phyloP scores from a whole-genome alignment of 805 yeast genomes.

The Saturnispora besseyi region DNA sequence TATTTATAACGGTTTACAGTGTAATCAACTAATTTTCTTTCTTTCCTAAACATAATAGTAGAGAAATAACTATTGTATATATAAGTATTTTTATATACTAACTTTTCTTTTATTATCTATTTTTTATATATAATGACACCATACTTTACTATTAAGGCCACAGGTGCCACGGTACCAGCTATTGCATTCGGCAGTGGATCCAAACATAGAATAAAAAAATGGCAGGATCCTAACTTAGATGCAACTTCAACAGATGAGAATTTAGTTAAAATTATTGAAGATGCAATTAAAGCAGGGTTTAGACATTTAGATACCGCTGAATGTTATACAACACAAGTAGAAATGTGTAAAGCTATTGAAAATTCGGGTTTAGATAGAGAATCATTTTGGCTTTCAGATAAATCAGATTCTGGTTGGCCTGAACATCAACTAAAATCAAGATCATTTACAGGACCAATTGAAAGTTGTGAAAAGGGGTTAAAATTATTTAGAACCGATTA shows the following conservation, averaged over 20 bases:
- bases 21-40: too few species aligned
- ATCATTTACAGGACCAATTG: conserved; percentile 35
- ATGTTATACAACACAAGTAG: conserved; percentile 51
- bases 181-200: conserved; percentile 52
- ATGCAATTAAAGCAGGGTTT: conserved; percentile 45
- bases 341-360: conserved; percentile 47
- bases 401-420: conserved; percentile 38
- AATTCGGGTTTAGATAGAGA: conserved; percentile 36
- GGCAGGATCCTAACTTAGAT: conserved; percentile 17
- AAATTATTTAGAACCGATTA: conserved; percentile 41
- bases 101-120: too few species aligned
- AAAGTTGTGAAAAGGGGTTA: conserved; percentile 39
- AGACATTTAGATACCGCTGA: conserved; percentile 64
- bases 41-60: too few species aligned
- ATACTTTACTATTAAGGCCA: conserved; percentile 20
- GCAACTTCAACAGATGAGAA: conserved; percentile 26
- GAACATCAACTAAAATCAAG: conserved; percentile 11
- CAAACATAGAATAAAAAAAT: conserved; percentile 38
- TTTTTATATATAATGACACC: conserved; percentile 11
- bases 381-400: conserved; percentile 51
- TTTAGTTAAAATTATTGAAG: conserved; percentile 36
- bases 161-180: conserved; percentile 31
- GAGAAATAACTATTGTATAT: too few species aligned
- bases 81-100: too few species aligned
- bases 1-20: too few species aligned